Base-by-base conservation (phyloP, 176 grass and related monocot genomes). In the Aechmea fasciata region DNA sequence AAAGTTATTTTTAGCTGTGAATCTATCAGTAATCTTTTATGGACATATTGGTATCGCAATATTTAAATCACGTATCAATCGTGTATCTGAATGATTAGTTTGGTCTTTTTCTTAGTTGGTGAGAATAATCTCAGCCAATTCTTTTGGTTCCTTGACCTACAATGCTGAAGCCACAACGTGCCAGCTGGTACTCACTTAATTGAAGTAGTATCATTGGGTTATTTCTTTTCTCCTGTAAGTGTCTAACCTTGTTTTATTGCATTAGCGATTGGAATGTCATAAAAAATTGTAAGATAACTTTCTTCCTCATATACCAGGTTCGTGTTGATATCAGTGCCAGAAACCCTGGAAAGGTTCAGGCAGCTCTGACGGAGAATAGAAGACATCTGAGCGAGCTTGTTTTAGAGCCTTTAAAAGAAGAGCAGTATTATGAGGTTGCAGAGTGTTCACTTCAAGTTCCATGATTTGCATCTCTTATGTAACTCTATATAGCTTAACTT, bases 141-240 rank as follows among this genome's bases (percentile, higher is more conserved):
- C 20, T 7, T 61, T 19, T 80, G 77, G 10, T 51, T 81, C 77
- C 79, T 86, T 93, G 81, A 99, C 84, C 65, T 75, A 63, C 70
- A 77, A 68, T 78, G 33, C 76, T 78, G 64, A 76, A 99, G 95
- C 71, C 82, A 93, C 73, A 90, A 99, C 11, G 78, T 99, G 23
- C 82, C 95, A 73, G 87, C 95, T 80, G 95, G 95, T 47, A 93
- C 95, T 66, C 95, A 99, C 82, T 83, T 99, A 72, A 90, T 99
- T 51, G 95, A 99, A 78, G 84, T 99, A 18, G 82, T 80, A 50
- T 87, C 84, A 69, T 75, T 93, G 10, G 90, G 87, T 14, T 99
- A 99, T 88, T 84, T 99, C 72, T 99, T 93, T 77, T 99, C 95
- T 61, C 95, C 95, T 47, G 95, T 99, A 85, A 83, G 78, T 84